Evolutionary conservation across 2,329 filamentous ascomycete genomes (phyloP).

Genomic region (Diaporthe sp.): DNA sequence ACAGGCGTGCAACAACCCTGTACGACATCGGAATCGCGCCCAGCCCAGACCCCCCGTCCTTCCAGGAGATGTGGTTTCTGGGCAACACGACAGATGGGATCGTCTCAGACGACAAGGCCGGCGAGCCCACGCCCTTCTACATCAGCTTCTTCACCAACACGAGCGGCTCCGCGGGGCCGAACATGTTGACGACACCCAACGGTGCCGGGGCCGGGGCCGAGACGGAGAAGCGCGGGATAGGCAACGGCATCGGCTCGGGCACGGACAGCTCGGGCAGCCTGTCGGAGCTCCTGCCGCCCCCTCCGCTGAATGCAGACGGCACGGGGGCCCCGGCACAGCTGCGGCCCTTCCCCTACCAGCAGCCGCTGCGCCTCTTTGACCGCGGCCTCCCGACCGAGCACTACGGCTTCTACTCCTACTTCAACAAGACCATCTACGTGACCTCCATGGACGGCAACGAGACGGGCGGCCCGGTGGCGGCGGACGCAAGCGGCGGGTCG

Average conservation of each 20-base stretch:
- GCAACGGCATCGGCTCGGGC: conserved; percentile 43
- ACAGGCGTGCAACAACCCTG: conserved; percentile 26
- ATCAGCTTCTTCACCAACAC: conserved; percentile 76
- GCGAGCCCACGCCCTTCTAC: conserved; percentile 91
- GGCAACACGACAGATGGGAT: conserved; percentile 88
- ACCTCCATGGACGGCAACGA: conserved; percentile 63
- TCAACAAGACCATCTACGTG: conserved; percentile 87
- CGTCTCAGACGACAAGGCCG: conserved; percentile 73
- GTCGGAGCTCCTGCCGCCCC: conserved; percentile 71
- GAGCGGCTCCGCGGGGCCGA: conserved; percentile 50
- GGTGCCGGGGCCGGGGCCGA: not conserved
- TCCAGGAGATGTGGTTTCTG: conserved; percentile 82
- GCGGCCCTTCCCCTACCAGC: conserved; percentile 77
- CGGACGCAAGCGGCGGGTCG: conserved; percentile 69
- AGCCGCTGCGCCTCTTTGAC: conserved; percentile 89
- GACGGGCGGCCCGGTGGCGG: conserved; percentile 52
- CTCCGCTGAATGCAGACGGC: conserved; percentile 75
- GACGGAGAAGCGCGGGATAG: conserved; percentile 48
- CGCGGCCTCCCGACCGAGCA: conserved; percentile 85
- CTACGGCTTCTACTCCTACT: conserved; percentile 95
- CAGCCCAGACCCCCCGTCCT: conserved; percentile 69
- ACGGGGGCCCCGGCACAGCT: conserved; percentile 80
- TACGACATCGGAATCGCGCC: conserved; percentile 58
- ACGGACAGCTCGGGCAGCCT: conserved; percentile 55
- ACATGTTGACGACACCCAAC: conserved; percentile 41